phyloP scores from a whole-genome alignment of 257 asterid species.

The Solanum etuberosum region DNA sequence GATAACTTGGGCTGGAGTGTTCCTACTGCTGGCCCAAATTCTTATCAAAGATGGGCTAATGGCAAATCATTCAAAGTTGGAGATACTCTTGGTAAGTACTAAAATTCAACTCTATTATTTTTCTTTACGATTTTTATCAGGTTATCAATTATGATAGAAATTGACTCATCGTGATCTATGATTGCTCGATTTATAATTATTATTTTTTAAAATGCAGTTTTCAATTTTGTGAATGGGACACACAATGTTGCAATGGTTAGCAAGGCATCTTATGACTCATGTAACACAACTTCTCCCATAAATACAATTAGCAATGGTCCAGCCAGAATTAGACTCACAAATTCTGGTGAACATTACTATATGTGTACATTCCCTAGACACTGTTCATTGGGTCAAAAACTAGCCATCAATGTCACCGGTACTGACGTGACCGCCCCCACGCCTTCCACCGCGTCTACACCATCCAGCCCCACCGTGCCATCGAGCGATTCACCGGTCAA shows the following conservation, averaged over 20 bases:
- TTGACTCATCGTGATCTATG: not conserved
- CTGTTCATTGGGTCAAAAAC: slow-evolving; percentile 48
- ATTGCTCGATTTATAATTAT: not conserved
- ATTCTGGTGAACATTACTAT: slow-evolving; percentile 54
- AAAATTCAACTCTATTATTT: not conserved
- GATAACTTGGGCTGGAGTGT: slow-evolving; percentile 53
- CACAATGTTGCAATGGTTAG: slow-evolving; percentile 45
- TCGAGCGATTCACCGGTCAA: not conserved
- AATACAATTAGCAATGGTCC: slow-evolving; percentile 29
- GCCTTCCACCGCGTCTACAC: slow-evolving; percentile 9
- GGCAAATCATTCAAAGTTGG: slow-evolving; percentile 44
- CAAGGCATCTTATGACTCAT: slow-evolving; percentile 35
- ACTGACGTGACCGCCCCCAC: slow-evolving; percentile 11
- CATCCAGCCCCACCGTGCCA: slow-evolving; percentile 9
- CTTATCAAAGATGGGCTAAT: slow-evolving; percentile 53
- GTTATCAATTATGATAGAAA: not conserved
- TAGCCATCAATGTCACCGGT: slow-evolving; percentile 56
- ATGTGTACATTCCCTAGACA: slow-evolving; percentile 49
- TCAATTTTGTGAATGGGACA: slow-evolving; percentile 7
- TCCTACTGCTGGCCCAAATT: slow-evolving; percentile 33
- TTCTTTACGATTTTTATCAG: not conserved
- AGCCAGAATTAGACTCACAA: slow-evolving; percentile 43
- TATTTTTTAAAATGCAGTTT: not conserved
- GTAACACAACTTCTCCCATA: slow-evolving; percentile 30
- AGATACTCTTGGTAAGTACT: slow-evolving; percentile 39